Conservation (phyloP, 2,329 filamentous ascomycete species). For the Aspergillus fijiensis region DNA sequence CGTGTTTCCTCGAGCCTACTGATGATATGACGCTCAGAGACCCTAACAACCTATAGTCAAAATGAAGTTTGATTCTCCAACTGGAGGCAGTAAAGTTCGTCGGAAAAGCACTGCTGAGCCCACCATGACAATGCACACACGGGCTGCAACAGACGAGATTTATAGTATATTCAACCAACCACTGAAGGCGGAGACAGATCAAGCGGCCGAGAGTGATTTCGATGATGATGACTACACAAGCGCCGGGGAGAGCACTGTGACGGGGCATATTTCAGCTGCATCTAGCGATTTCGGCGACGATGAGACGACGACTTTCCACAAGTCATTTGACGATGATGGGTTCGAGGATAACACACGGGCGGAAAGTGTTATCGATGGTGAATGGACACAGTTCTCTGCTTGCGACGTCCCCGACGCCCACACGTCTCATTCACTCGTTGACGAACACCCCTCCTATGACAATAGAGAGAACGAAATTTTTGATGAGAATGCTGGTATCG, state of each 20-base stretch:
- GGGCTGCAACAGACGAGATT: conserved; percentile 92
- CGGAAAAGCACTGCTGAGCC: conserved; percentile 76
- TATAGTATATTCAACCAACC: conserved; percentile 97
- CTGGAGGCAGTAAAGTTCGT: conserved; percentile 71
- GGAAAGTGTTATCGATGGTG: conserved; percentile 62
- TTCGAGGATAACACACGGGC: conserved; percentile 43
- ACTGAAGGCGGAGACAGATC: conserved; percentile 52
- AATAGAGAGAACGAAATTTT: conserved; percentile 26
- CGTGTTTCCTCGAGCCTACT: no score
- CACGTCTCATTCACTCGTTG: conserved; percentile 13
- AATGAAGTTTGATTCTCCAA: conserved; percentile 87
- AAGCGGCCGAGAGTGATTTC: conserved; percentile 62
- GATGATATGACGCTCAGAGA: background rate
- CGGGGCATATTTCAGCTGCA: conserved; percentile 65
- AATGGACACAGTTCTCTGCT: conserved; percentile 85
- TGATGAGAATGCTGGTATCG: conserved; percentile 29
- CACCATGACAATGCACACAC: conserved; percentile 98
- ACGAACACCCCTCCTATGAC: conserved; percentile 14
- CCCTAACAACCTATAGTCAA: conserved; percentile 63
- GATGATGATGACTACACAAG: conserved; percentile 78
- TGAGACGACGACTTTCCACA: conserved; percentile 44
- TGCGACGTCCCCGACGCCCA: conserved; percentile 60
- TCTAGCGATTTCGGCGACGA: conserved; percentile 67
- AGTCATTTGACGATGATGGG: conserved; percentile 45
- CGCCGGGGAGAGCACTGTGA: conserved; percentile 78